A percentile compares a stretch with the other conserved stretches of the same genome.
phyloP scores from a whole-genome alignment of 2,329 filamentous ascomycete genomes.

The Cytospora schulzeri region DNA sequence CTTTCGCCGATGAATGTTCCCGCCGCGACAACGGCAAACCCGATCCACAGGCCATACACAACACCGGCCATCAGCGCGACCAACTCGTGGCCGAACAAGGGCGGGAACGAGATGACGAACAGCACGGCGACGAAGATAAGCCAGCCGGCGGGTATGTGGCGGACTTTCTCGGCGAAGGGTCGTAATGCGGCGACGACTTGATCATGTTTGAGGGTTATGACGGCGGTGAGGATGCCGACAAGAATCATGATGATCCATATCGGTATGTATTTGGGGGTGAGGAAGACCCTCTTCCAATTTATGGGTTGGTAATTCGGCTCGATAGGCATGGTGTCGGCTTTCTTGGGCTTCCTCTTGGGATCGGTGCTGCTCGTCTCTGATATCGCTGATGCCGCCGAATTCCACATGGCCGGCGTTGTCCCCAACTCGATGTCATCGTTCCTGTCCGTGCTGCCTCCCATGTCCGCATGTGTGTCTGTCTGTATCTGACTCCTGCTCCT shows the following conservation, averaged over 20 bases:
- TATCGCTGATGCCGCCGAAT: conserved; percentile 18
- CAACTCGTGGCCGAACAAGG: conserved; percentile 46
- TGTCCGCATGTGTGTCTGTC: conserved; percentile 25
- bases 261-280: conserved; percentile 40
- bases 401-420: conserved; percentile 15
- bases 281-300: conserved; percentile 40
- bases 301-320: conserved; percentile 40
- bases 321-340: conserved; percentile 6
- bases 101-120: conserved; percentile 44
- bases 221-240: conserved; percentile 35
- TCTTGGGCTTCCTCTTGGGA: conserved; percentile 15
- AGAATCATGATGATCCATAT: conserved; percentile 33
- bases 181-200: conserved; percentile 40
- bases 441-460: conserved; percentile 23
- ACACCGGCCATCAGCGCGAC: conserved; percentile 45
- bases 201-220: conserved; percentile 43
- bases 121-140: conserved; percentile 44
- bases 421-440: conserved; percentile 26
- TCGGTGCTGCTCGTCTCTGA: conserved; percentile 19
- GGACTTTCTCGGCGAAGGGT: conserved; percentile 42
- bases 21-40: conserved; percentile 44
- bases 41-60: conserved; percentile 45
- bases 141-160: conserved; percentile 42
- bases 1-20: conserved; percentile 46
- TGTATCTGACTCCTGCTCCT: background rate